Evolutionary conservation across 2,329 filamentous ascomycete species (phyloP), one percentile per base, ranked within the genome.

Genomic region (Ceratocystis papillata): DNA sequence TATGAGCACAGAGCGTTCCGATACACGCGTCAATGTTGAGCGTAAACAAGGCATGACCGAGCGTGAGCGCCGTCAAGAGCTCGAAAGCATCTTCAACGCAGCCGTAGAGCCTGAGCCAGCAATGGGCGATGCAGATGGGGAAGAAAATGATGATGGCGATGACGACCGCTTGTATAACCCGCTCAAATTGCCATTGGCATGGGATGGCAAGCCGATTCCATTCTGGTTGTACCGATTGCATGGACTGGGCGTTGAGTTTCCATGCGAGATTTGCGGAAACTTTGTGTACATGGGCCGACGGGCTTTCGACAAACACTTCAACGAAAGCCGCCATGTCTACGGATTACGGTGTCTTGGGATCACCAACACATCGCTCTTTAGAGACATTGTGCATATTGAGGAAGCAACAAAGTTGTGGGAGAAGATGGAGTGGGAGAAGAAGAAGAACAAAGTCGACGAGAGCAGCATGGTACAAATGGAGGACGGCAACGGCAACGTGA

Each of bases 191-290:
- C 94, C 94, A 0, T 81, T 99, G 6, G 93, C 90, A 1, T 99
- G 95, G 95, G 94, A 99, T 71, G 94, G 95, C 71, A 99, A 99
- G 74, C 94, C 95, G 0, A 99, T 99, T 71, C 94, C 95, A 0
- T 99, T 94, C 79, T 99, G 94, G 94, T 82, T 99, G 17, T 99
- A 97, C 80, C 94, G 96, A 71, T 81, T 99, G 17, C 94, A 99
- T 73, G 94, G 94, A 1, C 79, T 99, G 30, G 94, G 94, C 7
- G 91, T 96, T 12, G 94, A 99, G 72, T 96, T 96, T 71, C 82
- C 88, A 0, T 99, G 94, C 79, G 93, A 99, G 74, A 90, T 99
- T 66, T 99, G 94, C 73, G 94, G 94, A 66, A 97, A 97, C 76
- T 96, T 91, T 73, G 91, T 96, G n/a, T 97, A 97, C 78, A 96